Percentiles rank a stretch among this genome's conserved stretches.
Evolutionary conservation across 2,329 filamentous ascomycete species (phyloP).

Genomic region (Colletotrichum sojae): DNA sequence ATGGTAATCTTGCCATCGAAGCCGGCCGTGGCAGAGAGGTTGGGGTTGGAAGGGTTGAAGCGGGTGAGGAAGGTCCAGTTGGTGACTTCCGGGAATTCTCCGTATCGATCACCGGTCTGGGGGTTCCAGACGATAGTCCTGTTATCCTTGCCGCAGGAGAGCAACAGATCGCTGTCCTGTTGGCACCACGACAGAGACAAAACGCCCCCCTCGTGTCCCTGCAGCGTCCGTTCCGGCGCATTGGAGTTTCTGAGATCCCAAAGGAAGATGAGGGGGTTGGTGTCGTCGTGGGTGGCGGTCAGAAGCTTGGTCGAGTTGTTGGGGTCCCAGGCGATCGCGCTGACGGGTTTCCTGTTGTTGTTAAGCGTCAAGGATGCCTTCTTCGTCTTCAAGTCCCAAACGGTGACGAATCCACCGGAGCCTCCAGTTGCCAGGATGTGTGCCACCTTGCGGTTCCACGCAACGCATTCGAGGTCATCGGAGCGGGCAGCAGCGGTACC

Average conservation of each 20-base stretch:
- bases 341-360: constrained; percentile 94
- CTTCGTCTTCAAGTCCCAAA: constrained; percentile 98
- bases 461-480: constrained; percentile 95
- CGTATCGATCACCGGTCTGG: constrained; percentile 86
- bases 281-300: constrained; percentile 92
- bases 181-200: constrained; percentile 95
- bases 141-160: constrained; percentile 98
- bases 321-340: constrained; percentile 97
- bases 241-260: constrained; percentile 98
- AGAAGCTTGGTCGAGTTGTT: constrained; percentile 94
- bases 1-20: constrained; percentile 97
- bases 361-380: constrained; percentile 97
- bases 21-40: constrained; percentile 92
- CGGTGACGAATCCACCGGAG: constrained; percentile 93
- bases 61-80: constrained; percentile 98
- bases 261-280: constrained; percentile 86
- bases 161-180: constrained; percentile 88
- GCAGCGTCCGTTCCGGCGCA: constrained; percentile 88
- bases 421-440: constrained; percentile 97
- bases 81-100: constrained; percentile 97
- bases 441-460: constrained; percentile 98
- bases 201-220: constrained; percentile 95
- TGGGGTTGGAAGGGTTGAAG: constrained; percentile 95
- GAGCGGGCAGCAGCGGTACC: constrained; percentile 90
- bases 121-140: constrained; percentile 97